Conservation (phyloP, 1,284 basidiomycete genomes). For the Trichosporon inkin region DNA sequence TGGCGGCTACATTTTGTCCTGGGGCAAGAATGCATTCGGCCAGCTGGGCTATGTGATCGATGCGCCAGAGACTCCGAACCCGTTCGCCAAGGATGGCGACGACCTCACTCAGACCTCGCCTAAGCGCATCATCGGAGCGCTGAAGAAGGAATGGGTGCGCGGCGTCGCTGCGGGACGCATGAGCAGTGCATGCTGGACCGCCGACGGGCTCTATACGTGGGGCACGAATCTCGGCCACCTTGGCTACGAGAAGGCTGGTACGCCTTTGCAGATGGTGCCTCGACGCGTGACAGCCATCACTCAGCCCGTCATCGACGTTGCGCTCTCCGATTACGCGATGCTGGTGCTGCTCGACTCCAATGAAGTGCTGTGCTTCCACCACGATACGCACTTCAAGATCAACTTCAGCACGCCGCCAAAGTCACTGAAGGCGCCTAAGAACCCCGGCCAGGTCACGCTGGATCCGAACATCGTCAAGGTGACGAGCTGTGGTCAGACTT, state of each 20-base stretch:
- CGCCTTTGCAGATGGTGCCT: constrained; percentile 73
- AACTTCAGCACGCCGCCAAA: constrained; percentile 37
- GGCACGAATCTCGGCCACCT: constrained; percentile 92
- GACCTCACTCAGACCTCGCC: constrained; percentile 72
- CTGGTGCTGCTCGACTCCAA: constrained; percentile 67
- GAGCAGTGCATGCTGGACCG: constrained; percentile 86
- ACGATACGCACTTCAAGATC: constrained; percentile 70
- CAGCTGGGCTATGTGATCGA: constrained; percentile 89
- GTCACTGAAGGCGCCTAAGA: constrained; percentile 20
- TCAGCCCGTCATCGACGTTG: constrained; percentile 64
- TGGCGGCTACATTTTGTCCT: constrained; percentile 77
- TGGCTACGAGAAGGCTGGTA: constrained; percentile 72
- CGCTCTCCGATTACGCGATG: constrained; percentile 75
- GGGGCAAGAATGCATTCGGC: constrained; percentile 82
- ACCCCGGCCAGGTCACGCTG: constrained; percentile 57
- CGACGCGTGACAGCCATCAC: constrained; percentile 76
- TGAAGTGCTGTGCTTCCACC: constrained; percentile 80
- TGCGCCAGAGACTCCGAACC: constrained; percentile 36
- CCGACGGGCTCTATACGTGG: constrained; percentile 83
- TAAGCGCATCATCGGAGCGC: constrained; percentile 66
- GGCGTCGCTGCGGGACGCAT: constrained; percentile 85
- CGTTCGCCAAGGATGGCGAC: constrained; percentile 36
- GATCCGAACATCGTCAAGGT: constrained; percentile 75
- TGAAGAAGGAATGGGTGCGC: constrained; percentile 73
- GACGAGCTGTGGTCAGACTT: constrained; percentile 71